Evolutionary conservation across 2,329 filamentous ascomycete species (phyloP).

Genomic region (Emydomyces testavorans): DNA sequence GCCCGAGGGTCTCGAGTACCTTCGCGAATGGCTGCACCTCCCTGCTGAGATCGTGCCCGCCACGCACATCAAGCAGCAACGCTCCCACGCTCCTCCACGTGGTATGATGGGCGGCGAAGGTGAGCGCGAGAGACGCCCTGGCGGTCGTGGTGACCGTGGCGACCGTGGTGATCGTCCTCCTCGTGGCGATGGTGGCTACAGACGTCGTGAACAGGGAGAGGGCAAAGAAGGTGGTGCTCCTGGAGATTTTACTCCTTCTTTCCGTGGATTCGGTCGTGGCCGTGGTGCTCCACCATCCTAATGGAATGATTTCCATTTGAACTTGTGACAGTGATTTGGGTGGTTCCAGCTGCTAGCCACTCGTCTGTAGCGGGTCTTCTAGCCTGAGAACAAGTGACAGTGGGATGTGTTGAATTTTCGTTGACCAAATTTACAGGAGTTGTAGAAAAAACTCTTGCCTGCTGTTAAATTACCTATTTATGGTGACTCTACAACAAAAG

Average conservation of each 20-base stretch:
- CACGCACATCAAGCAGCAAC: constrained; percentile 99
- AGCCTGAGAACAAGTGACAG: not conserved
- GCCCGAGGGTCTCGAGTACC: constrained; percentile 98
- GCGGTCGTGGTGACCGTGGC: constrained; percentile 58
- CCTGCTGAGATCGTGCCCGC: constrained; percentile 98
- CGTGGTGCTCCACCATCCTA: constrained; percentile 52
- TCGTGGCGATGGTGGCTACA: constrained; percentile 76
- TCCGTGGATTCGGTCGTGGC: constrained; percentile 85
- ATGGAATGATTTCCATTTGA: not conserved
- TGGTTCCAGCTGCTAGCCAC: not conserved
- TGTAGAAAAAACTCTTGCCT: not conserved
- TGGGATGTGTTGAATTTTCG: not conserved
- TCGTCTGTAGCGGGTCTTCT: not conserved
- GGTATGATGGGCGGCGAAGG: constrained; percentile 81
- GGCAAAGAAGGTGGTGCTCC: constrained; percentile 87
- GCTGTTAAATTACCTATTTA: not conserved
- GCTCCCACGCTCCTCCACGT: constrained; percentile 92
- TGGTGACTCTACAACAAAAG: not conserved
- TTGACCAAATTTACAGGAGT: not conserved
- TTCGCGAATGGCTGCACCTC: constrained; percentile 99
- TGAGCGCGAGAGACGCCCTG: constrained; percentile 72
- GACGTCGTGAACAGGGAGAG: constrained; percentile 75
- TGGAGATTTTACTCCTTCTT: constrained; percentile 82
- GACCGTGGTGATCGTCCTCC: constrained; percentile 53
- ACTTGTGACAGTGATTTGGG: not conserved